phyloP scores from a whole-genome alignment of 2,329 filamentous ascomycete genomes.

The Polytolypa hystricis region DNA sequence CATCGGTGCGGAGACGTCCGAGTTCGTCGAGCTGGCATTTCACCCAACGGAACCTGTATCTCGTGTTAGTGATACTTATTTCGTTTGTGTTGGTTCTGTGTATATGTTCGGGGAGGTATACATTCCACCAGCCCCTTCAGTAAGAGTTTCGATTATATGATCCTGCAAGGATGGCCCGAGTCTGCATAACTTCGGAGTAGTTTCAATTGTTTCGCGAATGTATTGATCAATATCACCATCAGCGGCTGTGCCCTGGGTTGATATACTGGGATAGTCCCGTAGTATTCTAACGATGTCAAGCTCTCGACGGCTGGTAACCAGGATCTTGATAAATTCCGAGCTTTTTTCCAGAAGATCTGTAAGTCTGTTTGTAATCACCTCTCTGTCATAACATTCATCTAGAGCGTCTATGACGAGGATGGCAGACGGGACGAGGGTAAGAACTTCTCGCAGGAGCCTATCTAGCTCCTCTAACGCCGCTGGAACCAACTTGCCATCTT shows the following conservation, averaged over 20 bases:
- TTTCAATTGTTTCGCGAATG: not conserved
- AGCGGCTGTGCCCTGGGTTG: constrained; percentile 3
- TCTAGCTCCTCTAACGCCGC: constrained; percentile 2
- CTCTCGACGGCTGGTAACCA: constrained; percentile 3
- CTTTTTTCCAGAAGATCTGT: not conserved
- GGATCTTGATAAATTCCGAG: not conserved
- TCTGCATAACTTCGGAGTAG: constrained; percentile 1
- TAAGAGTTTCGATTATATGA: constrained; percentile 3
- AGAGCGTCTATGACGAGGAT: constrained; percentile 1
- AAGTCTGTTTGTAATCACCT: not conserved
- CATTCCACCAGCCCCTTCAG: constrained; percentile 5
- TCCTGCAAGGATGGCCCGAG: not conserved
- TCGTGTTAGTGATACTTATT: too few species aligned
- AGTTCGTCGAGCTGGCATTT: constrained; percentile 6
- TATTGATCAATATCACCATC: constrained; percentile 3
- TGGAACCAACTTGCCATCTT: constrained; percentile 1
- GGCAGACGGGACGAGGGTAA: not conserved
- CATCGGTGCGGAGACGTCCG: constrained; percentile 2
- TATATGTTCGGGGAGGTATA: not conserved
- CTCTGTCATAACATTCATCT: constrained; percentile 4
- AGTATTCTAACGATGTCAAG: constrained; percentile 2
- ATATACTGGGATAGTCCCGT: constrained; percentile 1
- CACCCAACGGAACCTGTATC: constrained; percentile 6
- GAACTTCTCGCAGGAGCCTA: not conserved
- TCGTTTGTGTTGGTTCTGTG: too few species aligned